These are phyloP conservation scores for Vanrija sp. DNA, from an alignment of 1,284 basidiomycete genomes.

Conservation along the genomic window DNA sequence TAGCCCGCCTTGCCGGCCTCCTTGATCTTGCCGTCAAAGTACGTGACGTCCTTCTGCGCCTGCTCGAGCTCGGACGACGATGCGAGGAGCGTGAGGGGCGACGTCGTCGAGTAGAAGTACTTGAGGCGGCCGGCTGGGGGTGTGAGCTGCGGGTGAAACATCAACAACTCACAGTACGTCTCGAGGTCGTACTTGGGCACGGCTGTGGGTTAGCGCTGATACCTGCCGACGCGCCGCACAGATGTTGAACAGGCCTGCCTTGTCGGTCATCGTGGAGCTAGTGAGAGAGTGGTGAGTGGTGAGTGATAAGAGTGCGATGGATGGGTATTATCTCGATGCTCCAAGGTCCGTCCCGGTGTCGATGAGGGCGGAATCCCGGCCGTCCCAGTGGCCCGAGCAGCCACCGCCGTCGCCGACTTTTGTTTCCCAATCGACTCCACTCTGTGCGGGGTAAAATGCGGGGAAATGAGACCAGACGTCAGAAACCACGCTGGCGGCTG, in stretches of 20 bases:
- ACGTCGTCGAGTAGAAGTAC: conserved; percentile 55
- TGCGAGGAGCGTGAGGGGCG: conserved; percentile 54
- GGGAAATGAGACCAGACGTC: too few species aligned
- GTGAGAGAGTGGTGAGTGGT: too few species aligned
- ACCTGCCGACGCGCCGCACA: conserved; percentile 15
- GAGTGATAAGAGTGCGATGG: too few species aligned
- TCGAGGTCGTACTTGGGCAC: conserved; percentile 38
- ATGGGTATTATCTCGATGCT: too few species aligned
- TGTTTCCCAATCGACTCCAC: too few species aligned
- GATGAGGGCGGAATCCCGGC: too few species aligned
- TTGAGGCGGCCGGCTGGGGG: conserved; percentile 49
- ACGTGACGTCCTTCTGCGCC: conserved; percentile 43
- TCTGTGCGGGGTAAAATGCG: too few species aligned
- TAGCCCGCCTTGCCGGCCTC: conserved; percentile 39
- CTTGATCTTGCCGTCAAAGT: conserved; percentile 43
- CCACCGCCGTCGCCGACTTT: too few species aligned
- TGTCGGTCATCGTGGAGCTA: not conserved
- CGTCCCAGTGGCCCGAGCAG: too few species aligned
- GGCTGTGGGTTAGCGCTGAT: conserved; percentile 17
- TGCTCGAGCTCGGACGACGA: conserved; percentile 42
- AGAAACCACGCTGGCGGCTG: too few species aligned
- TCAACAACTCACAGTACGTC: conserved; percentile 28
- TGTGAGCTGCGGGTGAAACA: not conserved
- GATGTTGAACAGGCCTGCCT: conserved; percentile 27
- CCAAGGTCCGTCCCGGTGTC: too few species aligned